These are phyloP conservation scores for Penicillium fuscoglaucum DNA, from an alignment of 2,329 filamentous ascomycete genomes.

Conservation along the genomic window DNA sequence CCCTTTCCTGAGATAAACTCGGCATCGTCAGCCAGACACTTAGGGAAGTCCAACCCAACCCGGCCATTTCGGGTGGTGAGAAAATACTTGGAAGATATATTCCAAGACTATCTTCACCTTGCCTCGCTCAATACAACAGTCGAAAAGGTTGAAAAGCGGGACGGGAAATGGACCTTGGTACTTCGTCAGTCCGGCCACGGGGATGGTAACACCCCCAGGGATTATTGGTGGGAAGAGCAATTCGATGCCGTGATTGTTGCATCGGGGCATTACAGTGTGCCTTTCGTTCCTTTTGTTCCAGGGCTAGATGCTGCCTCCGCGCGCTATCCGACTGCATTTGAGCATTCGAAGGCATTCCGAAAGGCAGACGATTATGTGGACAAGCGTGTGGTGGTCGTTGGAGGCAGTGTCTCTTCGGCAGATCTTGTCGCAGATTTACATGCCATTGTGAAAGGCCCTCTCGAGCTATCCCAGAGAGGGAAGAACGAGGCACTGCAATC, in stretches of 20 bases:
- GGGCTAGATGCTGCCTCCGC: conserved; percentile 37
- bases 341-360: conserved; percentile 42
- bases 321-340: conserved; percentile 34
- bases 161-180: conserved; percentile 32
- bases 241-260: conserved; percentile 48
- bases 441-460: conserved; percentile 20
- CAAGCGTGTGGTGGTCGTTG: conserved; percentile 33
- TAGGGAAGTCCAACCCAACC: conserved; percentile 25
- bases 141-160: conserved; percentile 26
- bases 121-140: conserved; percentile 37
- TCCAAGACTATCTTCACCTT: conserved; percentile 28
- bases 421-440: conserved; percentile 31
- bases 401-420: conserved; percentile 32
- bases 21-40: conserved; percentile 19
- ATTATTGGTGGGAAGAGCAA: conserved; percentile 42
- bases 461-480: conserved; percentile 25
- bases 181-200: conserved; percentile 25
- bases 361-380: conserved; percentile 39
- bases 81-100: conserved; percentile 28
- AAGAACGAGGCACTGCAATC: conserved; percentile 21
- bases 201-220: conserved; percentile 11
- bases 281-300: conserved; percentile 40
- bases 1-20: conserved; percentile 28
- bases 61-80: conserved; percentile 27
- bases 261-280: conserved; percentile 45